These are phyloP conservation scores for Petasospora fabianii DNA, from an alignment of 1,139 yeast species.

Conservation along the genomic window DNA sequence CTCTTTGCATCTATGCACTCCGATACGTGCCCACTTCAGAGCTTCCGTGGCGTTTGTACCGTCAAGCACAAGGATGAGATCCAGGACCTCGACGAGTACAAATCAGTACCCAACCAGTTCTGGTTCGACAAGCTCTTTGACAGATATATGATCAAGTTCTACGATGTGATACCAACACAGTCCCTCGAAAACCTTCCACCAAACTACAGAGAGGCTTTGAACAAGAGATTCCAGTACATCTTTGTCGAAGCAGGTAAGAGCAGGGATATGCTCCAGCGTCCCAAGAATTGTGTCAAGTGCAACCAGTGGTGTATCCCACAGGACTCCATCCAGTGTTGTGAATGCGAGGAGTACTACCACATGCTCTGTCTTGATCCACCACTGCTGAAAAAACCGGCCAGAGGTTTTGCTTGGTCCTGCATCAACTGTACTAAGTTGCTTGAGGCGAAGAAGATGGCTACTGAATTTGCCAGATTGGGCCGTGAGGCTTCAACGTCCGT, in stretches of 20 bases:
- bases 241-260: constrained; percentile 71
- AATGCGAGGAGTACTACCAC: constrained; percentile 68
- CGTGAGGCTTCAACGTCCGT: not conserved
- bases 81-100: constrained; percentile 49
- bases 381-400: constrained; percentile 67
- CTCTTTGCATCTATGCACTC: constrained; percentile 85
- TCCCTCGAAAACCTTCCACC: constrained; percentile 45
- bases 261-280: constrained; percentile 59
- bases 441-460: constrained; percentile 24
- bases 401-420: constrained; percentile 95
- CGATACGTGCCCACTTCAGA: constrained; percentile 73
- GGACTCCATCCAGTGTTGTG: constrained; percentile 82
- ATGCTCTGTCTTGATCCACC: constrained; percentile 89
- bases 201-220: constrained; percentile 58
- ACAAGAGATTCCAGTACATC: constrained; percentile 67
- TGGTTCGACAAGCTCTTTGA: constrained; percentile 87
- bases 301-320: constrained; percentile 77
- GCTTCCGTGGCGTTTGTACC: constrained; percentile 71
- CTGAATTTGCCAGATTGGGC: constrained; percentile 12
- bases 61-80: constrained; percentile 70
- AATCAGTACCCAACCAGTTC: constrained; percentile 62
- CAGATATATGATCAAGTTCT: constrained; percentile 78
- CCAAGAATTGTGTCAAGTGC: constrained; percentile 72
- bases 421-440: constrained; percentile 60
- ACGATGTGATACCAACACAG: constrained; percentile 67